These are phyloP conservation scores for Tribonema minus DNA, from an alignment of 108 stramenopile genomes.

Conservation along the genomic window DNA sequence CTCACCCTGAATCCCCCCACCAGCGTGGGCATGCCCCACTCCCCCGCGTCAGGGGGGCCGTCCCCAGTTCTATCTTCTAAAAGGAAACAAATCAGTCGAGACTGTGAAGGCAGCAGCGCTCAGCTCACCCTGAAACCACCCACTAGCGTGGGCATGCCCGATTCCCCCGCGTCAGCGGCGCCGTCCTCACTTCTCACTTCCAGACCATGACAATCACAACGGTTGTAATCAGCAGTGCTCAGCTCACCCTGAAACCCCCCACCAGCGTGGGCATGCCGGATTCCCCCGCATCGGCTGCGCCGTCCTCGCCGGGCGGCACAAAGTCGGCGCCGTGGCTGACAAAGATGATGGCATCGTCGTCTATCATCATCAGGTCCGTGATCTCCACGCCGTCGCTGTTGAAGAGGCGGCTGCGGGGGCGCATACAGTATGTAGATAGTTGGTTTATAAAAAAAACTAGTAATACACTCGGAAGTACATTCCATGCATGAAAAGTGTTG, in stretches of 20 bases:
- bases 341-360: constrained; percentile 49
- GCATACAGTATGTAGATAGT: too few species aligned
- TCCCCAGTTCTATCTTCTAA: not conserved
- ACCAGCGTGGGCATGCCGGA: not conserved
- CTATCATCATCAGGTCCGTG: constrained; percentile 54
- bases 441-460: too few species aligned
- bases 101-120: not conserved
- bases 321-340: constrained; percentile 42
- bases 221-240: too few species aligned
- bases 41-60: not conserved
- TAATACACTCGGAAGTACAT: too few species aligned
- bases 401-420: too few species aligned
- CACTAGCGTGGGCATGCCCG: constrained; percentile 30
- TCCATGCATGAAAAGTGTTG: too few species aligned
- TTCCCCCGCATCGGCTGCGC: not conserved
- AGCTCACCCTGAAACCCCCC: too few species aligned
- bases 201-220: too few species aligned
- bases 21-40: not conserved
- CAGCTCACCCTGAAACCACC: constrained; percentile 25
- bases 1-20: not conserved
- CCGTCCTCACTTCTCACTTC: too few species aligned
- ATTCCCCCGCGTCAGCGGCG: too few species aligned
- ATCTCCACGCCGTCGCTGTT: constrained; percentile 46
- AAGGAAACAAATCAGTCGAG: too few species aligned
- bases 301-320: constrained; percentile 20